Evolutionary conservation across 176 grass and related monocot species (phyloP).

Genomic region (Avena sativa): DNA sequence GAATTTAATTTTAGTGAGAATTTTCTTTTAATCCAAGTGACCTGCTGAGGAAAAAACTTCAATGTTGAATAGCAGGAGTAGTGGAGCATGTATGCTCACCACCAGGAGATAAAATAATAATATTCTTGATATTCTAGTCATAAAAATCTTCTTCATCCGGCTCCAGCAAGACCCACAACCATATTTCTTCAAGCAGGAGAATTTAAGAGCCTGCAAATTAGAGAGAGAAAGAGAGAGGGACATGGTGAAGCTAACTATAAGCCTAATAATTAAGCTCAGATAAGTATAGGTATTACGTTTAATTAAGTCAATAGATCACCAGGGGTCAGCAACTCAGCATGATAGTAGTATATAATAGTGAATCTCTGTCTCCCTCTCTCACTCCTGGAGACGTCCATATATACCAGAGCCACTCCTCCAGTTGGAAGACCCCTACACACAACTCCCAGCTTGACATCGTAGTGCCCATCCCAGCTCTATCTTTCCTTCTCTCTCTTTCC

Average conservation of each 20-base stretch:
- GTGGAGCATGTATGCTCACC: not conserved
- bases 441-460: constrained; percentile 4
- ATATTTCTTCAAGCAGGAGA: constrained; percentile 6
- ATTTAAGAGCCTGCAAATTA: constrained; percentile 34
- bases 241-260: not conserved
- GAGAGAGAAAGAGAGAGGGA: not conserved
- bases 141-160: constrained; percentile 16
- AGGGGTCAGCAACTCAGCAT: constrained; percentile 23
- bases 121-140: not conserved
- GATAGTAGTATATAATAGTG: constrained; percentile 34
- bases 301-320: constrained; percentile 42
- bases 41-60: not conserved
- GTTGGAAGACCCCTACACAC: constrained; percentile 41
- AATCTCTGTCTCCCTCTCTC: not conserved
- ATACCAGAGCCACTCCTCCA: constrained; percentile 32
- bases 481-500: not conserved
- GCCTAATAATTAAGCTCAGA: not conserved
- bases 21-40: not conserved
- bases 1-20: not conserved
- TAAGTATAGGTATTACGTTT: not conserved
- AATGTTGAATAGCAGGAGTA: not conserved
- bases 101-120: not conserved
- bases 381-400: constrained; percentile 42
- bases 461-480: not conserved
- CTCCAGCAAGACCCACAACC: constrained; percentile 6